Evolutionary conservation across 2,329 filamentous ascomycete genomes (phyloP).

Genomic region (Aspergillus fumigatiaffinis): DNA sequence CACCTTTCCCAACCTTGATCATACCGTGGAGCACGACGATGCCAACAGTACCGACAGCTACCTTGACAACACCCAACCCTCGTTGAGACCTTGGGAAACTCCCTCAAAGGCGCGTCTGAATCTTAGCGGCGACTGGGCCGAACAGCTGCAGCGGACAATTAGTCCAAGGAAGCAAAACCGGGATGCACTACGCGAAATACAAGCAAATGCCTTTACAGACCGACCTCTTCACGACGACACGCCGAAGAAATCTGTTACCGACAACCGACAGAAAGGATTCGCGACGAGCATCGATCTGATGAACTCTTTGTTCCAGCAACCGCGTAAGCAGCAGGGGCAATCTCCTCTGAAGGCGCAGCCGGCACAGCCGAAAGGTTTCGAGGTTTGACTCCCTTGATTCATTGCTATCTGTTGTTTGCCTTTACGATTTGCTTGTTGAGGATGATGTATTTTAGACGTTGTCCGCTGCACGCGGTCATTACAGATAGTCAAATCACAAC

Average conservation of each 20-base stretch:
- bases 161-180: slow-evolving; percentile 92
- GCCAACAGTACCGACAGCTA: slow-evolving; percentile 45
- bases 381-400: slow-evolving; percentile 70
- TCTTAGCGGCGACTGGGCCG: slow-evolving; percentile 82
- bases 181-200: slow-evolving; percentile 63
- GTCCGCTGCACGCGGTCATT: slow-evolving; percentile 10
- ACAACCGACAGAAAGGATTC: slow-evolving; percentile 58
- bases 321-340: slow-evolving; percentile 41
- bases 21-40: slow-evolving; percentile 69
- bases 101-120: slow-evolving; percentile 52
- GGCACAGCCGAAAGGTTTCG: slow-evolving; percentile 63
- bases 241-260: slow-evolving; percentile 18
- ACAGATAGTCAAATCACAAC: slow-evolving; percentile 31
- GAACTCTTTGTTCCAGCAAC: slow-evolving; percentile 84
- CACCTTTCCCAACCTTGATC: slow-evolving; percentile 69
- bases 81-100: slow-evolving; percentile 39
- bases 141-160: slow-evolving; percentile 89
- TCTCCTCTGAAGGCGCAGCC: slow-evolving; percentile 53
- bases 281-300: slow-evolving; percentile 90
- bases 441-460: slow-evolving; percentile 2
- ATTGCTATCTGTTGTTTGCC: slow-evolving; percentile 42
- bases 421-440: slow-evolving; percentile 8
- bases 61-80: slow-evolving; percentile 42
- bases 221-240: slow-evolving; percentile 37
- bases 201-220: slow-evolving; percentile 55